Evolutionary conservation across 805 yeast genomes (phyloP), one percentile per base, ranked within the genome.

Genomic region (Candida insectorum): DNA sequence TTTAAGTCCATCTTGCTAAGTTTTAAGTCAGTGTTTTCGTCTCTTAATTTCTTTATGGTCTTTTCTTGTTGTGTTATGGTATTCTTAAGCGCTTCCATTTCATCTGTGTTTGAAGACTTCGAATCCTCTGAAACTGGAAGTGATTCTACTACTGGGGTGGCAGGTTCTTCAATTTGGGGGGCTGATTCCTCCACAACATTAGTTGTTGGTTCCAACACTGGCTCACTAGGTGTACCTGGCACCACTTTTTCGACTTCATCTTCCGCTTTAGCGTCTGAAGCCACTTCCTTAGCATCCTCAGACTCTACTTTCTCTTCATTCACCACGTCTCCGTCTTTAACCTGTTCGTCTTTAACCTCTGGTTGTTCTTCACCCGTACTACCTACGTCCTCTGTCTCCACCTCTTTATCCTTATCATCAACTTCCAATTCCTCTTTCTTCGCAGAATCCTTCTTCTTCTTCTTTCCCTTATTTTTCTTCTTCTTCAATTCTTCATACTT

Each of bases 401-500:
- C 31, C 13, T 31, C 39, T 22, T 39, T 50, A 3, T 29, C 24
- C 7, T 31, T 27, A 4, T 32, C 52, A 24, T 30, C 41, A 23
- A 44, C 47, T 7, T 42, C 39, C 28, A 29, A 19, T n/a, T 16
- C 29, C 12, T 21, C 26, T 5, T 28, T 12, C 9, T 38, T 26
- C 15, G 34, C 11, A 14, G 24, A 31, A 2, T 33, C 30, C 19
- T 31, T 31, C 29, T 26, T 36, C 45, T 41, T 64, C 30, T 37
- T 38, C 27, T 31, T 36, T 24, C 20, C 19, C 52, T 75, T 75
- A 64, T 78, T 65, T 51, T 68, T 65, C 43, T 65, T 68, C 57
- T 66, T 68, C 58, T 76, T 83, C 65, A 83, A 60, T 48, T 81
- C 85, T 39, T 82, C 88, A 44, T 68, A 76, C 69, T 79, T 74